Conservation (phyloP, 2,329 filamentous ascomycete genomes). For the Epichloe typhina region DNA sequence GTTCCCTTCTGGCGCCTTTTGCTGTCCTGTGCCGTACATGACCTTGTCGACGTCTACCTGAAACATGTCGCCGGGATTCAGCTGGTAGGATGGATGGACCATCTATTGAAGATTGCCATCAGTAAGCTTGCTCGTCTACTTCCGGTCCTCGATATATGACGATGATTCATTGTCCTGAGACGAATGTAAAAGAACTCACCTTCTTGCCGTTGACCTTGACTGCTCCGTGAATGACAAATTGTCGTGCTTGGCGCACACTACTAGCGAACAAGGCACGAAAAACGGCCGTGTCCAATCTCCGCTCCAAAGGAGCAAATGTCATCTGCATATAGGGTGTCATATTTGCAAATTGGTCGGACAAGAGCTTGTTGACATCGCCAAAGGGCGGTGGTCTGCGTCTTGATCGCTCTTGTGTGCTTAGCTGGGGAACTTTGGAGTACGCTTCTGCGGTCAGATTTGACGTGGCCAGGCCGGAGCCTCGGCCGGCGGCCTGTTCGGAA, state of each 20-base stretch:
- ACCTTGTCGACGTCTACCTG: constrained; percentile 85
- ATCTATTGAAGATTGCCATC: constrained; percentile 46
- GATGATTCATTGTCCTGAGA: not conserved
- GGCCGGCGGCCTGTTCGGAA: constrained; percentile 66
- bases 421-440: constrained; percentile 18
- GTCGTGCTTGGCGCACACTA: constrained; percentile 81
- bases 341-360: constrained; percentile 20
- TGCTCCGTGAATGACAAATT: constrained; percentile 84
- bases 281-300: constrained; percentile 79
- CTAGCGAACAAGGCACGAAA: constrained; percentile 91
- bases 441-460: constrained; percentile 19
- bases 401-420: constrained; percentile 9
- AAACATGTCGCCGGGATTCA: constrained; percentile 98
- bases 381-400: constrained; percentile 10
- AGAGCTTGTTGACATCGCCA: constrained; percentile 20
- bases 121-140: not conserved
- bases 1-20: constrained; percentile 36
- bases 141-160: not conserved
- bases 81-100: constrained; percentile 77
- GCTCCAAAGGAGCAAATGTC: constrained; percentile 83
- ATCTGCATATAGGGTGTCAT: constrained; percentile 90
- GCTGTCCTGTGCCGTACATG: constrained; percentile 70
- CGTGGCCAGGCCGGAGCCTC: constrained; percentile 55
- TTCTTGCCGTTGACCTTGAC: constrained; percentile 96
- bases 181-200: constrained; percentile 33